phyloP scores from a whole-genome alignment of 169 alveolate genomes.

The Hepatocystis sp. region DNA sequence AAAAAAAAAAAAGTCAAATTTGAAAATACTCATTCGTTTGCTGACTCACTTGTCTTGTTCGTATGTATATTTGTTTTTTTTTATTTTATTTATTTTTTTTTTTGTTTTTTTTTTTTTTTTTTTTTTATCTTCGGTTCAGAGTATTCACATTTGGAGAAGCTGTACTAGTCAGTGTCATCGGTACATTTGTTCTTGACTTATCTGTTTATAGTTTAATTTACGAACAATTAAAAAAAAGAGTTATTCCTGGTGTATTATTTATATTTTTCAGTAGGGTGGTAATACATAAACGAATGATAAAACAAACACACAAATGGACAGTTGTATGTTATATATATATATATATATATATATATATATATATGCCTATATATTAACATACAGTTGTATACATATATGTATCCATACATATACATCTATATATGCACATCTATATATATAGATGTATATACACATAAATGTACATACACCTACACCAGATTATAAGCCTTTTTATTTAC shows the following conservation, averaged over 20 bases:
- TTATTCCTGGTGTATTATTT: conserved; percentile 7
- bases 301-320: neutral
- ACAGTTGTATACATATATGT: neutral
- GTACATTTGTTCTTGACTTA: conserved; percentile 14
- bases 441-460: neutral
- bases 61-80: neutral
- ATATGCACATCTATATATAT: neutral
- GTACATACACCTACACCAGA: conserved; percentile 2
- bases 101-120: conserved; percentile 1
- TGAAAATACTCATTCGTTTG: neutral
- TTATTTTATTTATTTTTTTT: neutral
- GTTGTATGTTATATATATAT: neutral
- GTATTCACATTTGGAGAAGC: conserved; percentile 41
- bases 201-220: conserved; percentile 15
- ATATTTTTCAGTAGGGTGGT: conserved; percentile 22
- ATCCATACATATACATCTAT: too few relatives aligned
- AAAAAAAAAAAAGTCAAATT: neutral
- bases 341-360: too few relatives aligned
- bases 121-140: conserved; percentile 1
- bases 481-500: conserved; percentile 13
- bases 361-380: too few relatives aligned
- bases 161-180: conserved; percentile 17
- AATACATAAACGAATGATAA: conserved; percentile 6
- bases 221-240: neutral
- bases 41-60: neutral